Evolutionary conservation across 495 filamentous ascomycete species (phyloP), one percentile per base, ranked within the genome.

Genomic region (Penicillium angulare): DNA sequence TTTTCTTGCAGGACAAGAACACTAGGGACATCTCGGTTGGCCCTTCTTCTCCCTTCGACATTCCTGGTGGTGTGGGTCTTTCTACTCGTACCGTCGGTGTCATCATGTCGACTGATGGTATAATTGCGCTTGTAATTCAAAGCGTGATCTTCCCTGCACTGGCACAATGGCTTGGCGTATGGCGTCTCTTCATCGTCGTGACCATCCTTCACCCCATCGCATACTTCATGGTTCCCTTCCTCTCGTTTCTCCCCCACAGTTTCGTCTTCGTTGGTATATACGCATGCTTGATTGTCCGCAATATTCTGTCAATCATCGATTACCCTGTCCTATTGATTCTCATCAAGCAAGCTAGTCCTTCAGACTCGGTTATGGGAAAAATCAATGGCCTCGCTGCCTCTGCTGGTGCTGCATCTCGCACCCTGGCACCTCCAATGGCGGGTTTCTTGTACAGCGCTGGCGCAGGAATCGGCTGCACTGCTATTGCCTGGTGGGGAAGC

Each of bases 351-450:
- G 85, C 89, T 0, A 86, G 86, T 16, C 86, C 88, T 3, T 82
- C 81, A 13, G 70, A 76, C 7, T 79, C 75, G 0, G 76, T 83
- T 16, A 74, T 93, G 36, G 89, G 89, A 12, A 88, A 82, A 60
- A 85, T 93, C 47, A 93, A 93, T 55, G 89, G 89, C 1, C 76
- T 92, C 6, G 87, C 88, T 29, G 89, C 89, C 3, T 89, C 85
- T 29, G 87, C 86, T 3, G 87, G 87, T 4, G 89, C 87, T 0
- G 86, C 84, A 7, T 86, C 85, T 57, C 83, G 89, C 29, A 92
- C 87, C 49, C 64, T 90, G 21, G 85, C 89, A 0, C 86, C 87
- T 43, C 89, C 89, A 0, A 68, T 93, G 20, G 85, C 88, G 1
- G 89, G 89, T 0, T 82, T 83, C 50, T 66, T 92, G 2, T 93